Base-by-base conservation (phyloP, 257 asterid genomes). In the Jacaranda copaia region DNA sequence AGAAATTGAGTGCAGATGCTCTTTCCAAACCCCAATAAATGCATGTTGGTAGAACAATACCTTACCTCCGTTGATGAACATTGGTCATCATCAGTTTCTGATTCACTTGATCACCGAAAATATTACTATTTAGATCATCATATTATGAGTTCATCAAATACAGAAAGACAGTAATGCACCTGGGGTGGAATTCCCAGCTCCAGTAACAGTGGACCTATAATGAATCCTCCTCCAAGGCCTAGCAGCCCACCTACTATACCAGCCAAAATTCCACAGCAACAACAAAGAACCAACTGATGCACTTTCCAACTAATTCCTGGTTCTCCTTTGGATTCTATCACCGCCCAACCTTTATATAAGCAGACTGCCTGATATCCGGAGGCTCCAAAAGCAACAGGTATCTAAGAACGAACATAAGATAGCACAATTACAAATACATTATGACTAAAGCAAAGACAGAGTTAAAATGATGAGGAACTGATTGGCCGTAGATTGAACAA, bases 151-250 rank as follows among this genome's bases (percentile, higher is more conserved):
- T 59, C 0, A 49, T 73, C 25, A 13, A 40, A 10, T 39, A 12
- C 25, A 8, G 40, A 42, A 6, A 46, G 53, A 51, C 58, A 3
- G 48, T 45, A 68, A 66, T 25, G 63, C 18, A 87, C 94, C 90
- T 87, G 93, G 14, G 93, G 91, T 80, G 93, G 94, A 75, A 85
- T 69, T 42, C 91, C 94, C 1, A 89, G 85, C 74, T 89, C 91
- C 1, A 89, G 71, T 52, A 87, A 79, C 76, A 89, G 70, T 19
- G 94, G 94, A 60, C 91, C 89, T 62, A 89, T 57, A 53, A 89
- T 89, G 87, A 89, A 89, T 48, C 93, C 93, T 45, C 93, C 93
- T 14, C 93, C 93, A 12, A 89, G 93, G 72, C 94, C 94, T 35
- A 89, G 87, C 46, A 89, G 82, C 19, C 94, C 89, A 18, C 94